phyloP scores from a whole-genome alignment of 768 basidiomycete genomes.

The Lentinus brumalis region DNA sequence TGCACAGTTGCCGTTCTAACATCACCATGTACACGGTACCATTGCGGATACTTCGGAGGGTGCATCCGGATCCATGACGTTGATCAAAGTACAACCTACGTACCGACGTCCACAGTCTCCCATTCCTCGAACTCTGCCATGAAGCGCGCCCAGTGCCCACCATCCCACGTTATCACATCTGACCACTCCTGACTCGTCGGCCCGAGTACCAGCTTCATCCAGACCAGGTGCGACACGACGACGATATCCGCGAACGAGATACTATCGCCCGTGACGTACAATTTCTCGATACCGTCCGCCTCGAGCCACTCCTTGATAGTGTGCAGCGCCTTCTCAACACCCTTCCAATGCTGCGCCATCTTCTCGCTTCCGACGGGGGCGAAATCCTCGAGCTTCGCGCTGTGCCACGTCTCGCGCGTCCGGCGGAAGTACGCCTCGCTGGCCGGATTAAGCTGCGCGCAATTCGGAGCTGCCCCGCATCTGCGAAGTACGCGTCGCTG shows the following conservation, averaged over 20 bases:
- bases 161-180: constrained; percentile 38
- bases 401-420: constrained; percentile 35
- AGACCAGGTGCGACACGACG: constrained; percentile 39
- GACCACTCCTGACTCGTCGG: constrained; percentile 36
- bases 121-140: constrained; percentile 36
- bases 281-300: constrained; percentile 27
- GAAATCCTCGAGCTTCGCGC: constrained; percentile 38
- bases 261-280: constrained; percentile 35
- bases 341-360: constrained; percentile 31
- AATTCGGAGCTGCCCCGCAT: constrained; percentile 2
- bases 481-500: constrained; percentile 11
- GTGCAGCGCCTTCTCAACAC: constrained; percentile 29
- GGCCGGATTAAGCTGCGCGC: constrained; percentile 1
- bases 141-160: constrained; percentile 41
- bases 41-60: no score
- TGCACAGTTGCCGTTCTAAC: no score
- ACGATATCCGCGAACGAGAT: constrained; percentile 39
- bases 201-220: constrained; percentile 24
- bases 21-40: no score
- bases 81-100: no score
- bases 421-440: constrained; percentile 33
- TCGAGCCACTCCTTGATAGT: constrained; percentile 34
- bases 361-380: constrained; percentile 20
- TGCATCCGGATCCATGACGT: no score
- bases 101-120: constrained; percentile 15